Evolutionary conservation across 305 asterid genomes (phyloP), one percentile per base, ranked within the genome.

Genomic region (Andrographis paniculata): DNA sequence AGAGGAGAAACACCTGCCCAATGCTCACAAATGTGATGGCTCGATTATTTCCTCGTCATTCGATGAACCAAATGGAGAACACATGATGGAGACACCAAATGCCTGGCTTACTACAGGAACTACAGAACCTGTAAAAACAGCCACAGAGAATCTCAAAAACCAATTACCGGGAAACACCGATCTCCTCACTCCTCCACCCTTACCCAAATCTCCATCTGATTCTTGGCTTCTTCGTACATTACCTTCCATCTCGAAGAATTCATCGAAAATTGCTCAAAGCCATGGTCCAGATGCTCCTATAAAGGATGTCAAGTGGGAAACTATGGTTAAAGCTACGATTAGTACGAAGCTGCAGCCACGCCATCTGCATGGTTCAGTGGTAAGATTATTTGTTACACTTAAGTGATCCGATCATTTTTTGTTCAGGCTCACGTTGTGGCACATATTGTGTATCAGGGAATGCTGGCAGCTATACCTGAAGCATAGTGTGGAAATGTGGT

Each of bases 171-270:
- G 60, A 24, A 20, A 43, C 61, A 49, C 56, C 0, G 68, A 63
- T 44, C 66, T 70, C 48, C 85, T 70, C 33, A 61, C 58, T 48
- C 91, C 93, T 20, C 94, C 94, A 14, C 94, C 94, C 48, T 59
- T 77, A 30, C 94, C 94, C 13, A 79, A 71, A 70, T 76, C 89
- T 48, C 94, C 94, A 30, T 76, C 89, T 1, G 89, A 74, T 64
- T 79, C 94, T 15, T 79, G 94, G 94, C 86, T 79, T 39, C 55
- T 50, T 28, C 83, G 94, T 31, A 79, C 85, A 15, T 59, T 82
- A 77, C 86, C 88, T 37, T 63, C 82, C 22, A 43, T 77, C 9
- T 33, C 76, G 22, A 47, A 61, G 51, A 50, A 59, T 47, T 43
- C 61, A 38, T 64, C 66, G 14, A 15, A 36, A 36, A 48, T 50